Conservation (phyloP, 169 alveolate genomes). For the Plasmodium knowlesi region DNA sequence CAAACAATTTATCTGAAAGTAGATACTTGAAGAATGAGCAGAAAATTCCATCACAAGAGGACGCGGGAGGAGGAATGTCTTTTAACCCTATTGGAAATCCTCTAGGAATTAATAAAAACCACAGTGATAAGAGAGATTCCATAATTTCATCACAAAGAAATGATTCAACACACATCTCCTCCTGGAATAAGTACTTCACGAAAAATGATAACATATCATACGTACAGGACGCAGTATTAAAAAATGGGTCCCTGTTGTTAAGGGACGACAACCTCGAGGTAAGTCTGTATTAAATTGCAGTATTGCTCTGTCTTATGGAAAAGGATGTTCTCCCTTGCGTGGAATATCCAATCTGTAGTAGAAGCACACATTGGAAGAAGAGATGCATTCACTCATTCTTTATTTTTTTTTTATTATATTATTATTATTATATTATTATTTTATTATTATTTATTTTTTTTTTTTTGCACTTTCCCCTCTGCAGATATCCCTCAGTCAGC, state of each 20-base stretch:
- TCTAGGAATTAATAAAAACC: neutral
- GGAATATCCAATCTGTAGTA: neutral
- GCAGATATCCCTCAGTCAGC: slow-evolving; percentile 27
- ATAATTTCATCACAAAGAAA: neutral
- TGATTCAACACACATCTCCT: neutral
- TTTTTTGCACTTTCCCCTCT: neutral
- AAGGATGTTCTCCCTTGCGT: neutral
- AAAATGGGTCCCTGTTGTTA: slow-evolving; percentile 6
- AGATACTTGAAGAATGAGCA: neutral
- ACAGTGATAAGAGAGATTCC: neutral
- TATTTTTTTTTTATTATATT: neutral
- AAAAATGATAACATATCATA: slow-evolving; percentile 16
- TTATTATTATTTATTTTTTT: neutral
- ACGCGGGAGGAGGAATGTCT: neutral
- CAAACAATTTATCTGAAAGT: neutral
- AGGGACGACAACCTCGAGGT: slow-evolving; percentile 46
- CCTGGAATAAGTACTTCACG: slow-evolving; percentile 43
- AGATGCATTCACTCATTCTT: neutral
- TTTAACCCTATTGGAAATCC: neutral
- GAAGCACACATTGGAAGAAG: no score
- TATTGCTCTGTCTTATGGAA: neutral
- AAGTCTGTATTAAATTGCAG: neutral
- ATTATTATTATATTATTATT: no score
- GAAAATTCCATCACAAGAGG: neutral
- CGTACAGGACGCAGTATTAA: slow-evolving; percentile 30